These are phyloP conservation scores for Suillus subaureus DNA, from an alignment of 768 basidiomycete species.

Conservation along the genomic window DNA sequence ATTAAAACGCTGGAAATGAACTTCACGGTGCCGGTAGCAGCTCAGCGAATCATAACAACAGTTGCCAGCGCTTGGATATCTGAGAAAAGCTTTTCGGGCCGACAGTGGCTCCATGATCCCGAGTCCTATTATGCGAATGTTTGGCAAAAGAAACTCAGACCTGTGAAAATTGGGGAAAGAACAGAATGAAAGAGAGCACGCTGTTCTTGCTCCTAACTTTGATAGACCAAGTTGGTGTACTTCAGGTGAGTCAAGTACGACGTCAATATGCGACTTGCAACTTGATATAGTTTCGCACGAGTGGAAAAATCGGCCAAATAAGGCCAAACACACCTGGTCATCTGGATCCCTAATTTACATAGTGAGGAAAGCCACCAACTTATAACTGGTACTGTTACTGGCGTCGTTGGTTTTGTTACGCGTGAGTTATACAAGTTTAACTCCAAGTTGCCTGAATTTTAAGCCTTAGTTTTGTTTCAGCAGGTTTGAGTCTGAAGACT, in stretches of 20 bases:
- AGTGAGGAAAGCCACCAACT: not conserved
- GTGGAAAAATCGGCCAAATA: not conserved
- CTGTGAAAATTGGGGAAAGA: not conserved
- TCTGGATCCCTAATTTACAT: not conserved
- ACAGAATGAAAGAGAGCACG: not conserved
- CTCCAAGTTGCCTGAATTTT: not conserved
- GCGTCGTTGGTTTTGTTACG: not conserved
- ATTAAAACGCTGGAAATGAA: not conserved
- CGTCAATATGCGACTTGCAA: not conserved
- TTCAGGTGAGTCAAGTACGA: not conserved
- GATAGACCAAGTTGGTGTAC: not conserved
- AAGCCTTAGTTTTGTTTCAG: not conserved
- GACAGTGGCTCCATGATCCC: not conserved
- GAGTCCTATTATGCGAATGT: not conserved
- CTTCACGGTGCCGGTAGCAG: constrained; percentile 2
- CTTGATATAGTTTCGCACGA: not conserved
- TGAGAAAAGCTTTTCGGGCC: not conserved
- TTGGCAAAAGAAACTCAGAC: not conserved
- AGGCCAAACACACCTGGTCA: not conserved
- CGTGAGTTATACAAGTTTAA: not conserved
- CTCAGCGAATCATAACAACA: not conserved
- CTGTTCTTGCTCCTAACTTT: not conserved
- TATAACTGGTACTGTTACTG: not conserved
- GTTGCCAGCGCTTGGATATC: not conserved
- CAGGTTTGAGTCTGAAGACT: constrained; percentile 4